Evolutionary conservation across 2,329 filamentous ascomycete genomes (phyloP).

Genomic region (Hansfordia pulvinata): DNA sequence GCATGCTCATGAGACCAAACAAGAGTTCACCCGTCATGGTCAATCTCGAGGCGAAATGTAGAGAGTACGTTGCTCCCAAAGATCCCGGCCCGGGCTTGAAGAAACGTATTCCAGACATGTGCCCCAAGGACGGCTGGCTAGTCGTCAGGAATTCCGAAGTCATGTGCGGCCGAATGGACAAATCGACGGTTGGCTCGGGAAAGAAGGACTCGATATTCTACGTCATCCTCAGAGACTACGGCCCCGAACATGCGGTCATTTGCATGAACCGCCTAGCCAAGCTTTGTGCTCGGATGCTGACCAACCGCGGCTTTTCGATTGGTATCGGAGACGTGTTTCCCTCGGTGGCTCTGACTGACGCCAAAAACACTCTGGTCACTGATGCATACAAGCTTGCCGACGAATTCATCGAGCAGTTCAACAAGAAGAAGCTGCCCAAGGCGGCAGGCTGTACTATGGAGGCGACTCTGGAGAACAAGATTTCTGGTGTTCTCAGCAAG

Average conservation of each 20-base stretch:
- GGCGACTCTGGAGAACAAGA: conserved; percentile 77
- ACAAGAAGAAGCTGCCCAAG: conserved; percentile 69
- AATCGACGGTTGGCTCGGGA: conserved; percentile 88
- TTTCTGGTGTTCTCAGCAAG: conserved; percentile 83
- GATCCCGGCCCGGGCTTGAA: conserved; percentile 40
- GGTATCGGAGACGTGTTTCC: conserved; percentile 93
- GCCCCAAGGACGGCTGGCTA: conserved; percentile 79
- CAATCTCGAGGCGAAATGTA: conserved; percentile 87
- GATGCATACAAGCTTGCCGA: conserved; percentile 72
- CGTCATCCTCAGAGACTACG: conserved; percentile 88
- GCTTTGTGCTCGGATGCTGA: conserved; percentile 76
- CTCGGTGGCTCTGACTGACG: conserved; percentile 50
- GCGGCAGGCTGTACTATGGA: conserved; percentile 84
- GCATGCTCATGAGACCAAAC: conserved; percentile 80
- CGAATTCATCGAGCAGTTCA: conserved; percentile 68
- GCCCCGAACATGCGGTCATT: conserved; percentile 72
- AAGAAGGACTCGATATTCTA: conserved; percentile 99
- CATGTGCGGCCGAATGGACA: conserved; percentile 97
- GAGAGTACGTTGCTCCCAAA: conserved; percentile 43
- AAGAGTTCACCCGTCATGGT: conserved; percentile 69
- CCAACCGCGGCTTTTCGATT: conserved; percentile 89
- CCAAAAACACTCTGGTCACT: conserved; percentile 65
- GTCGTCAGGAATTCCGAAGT: conserved; percentile 93
- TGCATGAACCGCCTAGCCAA: conserved; percentile 93
- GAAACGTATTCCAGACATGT: conserved; percentile 49